These are phyloP conservation scores for Fusarium goolgardi DNA, from an alignment of 2,329 filamentous ascomycete genomes.

Conservation along the genomic window DNA sequence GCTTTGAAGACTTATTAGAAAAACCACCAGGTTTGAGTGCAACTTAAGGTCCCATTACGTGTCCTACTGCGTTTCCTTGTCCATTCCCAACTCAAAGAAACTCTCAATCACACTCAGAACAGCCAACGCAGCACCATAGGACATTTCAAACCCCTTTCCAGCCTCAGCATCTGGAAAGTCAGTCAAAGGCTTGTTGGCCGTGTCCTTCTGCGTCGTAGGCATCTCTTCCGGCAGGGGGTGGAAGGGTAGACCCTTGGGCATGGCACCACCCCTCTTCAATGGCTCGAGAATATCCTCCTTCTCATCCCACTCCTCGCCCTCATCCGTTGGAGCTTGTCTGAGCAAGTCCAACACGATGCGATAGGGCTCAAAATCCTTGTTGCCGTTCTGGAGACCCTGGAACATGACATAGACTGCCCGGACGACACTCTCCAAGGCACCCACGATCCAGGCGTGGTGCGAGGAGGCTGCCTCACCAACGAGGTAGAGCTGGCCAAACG, in stretches of 20 bases:
- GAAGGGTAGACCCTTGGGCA: neutral
- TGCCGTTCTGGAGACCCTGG: constrained; percentile 4
- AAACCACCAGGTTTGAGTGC: too few relatives aligned
- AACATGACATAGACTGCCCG: constrained; percentile 34
- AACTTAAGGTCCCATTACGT: too few relatives aligned
- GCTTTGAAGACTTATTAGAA: too few relatives aligned
- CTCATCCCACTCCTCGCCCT: neutral
- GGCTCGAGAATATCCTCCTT: neutral
- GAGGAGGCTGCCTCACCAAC: constrained; percentile 40
- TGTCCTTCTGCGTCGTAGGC: neutral
- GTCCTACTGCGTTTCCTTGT: neutral
- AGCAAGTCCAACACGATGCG: neutral
- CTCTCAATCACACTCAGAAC: neutral
- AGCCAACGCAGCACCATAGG: neutral
- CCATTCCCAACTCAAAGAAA: neutral
- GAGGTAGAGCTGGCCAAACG: constrained; percentile 36
- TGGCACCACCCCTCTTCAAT: neutral
- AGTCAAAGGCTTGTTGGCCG: too few relatives aligned
- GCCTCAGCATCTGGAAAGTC: too few relatives aligned
- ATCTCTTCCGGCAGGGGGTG: neutral
- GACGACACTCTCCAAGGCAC: constrained; percentile 38
- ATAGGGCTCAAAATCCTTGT: neutral
- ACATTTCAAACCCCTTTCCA: too few relatives aligned
- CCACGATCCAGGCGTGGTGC: constrained; percentile 41
- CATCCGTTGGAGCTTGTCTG: accelerated